phyloP scores from a whole-genome alignment of 768 basidiomycete species.

The Russula foetens region DNA sequence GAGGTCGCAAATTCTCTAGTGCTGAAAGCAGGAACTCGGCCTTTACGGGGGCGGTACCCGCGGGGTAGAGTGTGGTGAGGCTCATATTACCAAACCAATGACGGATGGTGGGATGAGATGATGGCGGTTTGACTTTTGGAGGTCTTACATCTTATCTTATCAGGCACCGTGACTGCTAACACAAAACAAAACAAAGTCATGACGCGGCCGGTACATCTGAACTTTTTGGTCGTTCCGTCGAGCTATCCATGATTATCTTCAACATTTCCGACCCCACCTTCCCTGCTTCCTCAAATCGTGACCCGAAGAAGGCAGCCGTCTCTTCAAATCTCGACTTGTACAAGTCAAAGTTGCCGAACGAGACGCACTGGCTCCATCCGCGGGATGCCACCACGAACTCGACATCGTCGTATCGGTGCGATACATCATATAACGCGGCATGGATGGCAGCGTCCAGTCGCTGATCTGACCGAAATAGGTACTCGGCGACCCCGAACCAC shows the following conservation, averaged over 20 bases:
- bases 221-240: not conserved
- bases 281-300: constrained; percentile 79
- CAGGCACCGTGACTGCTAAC: too few relatives aligned
- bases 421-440: constrained; percentile 65
- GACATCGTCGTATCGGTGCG: constrained; percentile 82
- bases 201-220: not conserved
- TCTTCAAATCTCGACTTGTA: constrained; percentile 75
- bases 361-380: constrained; percentile 95
- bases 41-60: constrained; percentile 49
- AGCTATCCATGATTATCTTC: constrained; percentile 67
- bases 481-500: constrained; percentile 96
- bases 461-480: constrained; percentile 69
- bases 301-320: constrained; percentile 77
- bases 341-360: constrained; percentile 84
- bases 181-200: too few relatives aligned
- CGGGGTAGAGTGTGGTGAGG: constrained; percentile 16
- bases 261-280: constrained; percentile 85
- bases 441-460: constrained; percentile 63
- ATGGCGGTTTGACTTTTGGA: not conserved
- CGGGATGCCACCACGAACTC: constrained; percentile 92
- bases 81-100: not conserved
- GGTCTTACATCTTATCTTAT: constrained; percentile 13
- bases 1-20: constrained; percentile 16
- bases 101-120: not conserved
- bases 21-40: constrained; percentile 38